Evolutionary conservation across 108 stramenopile species (phyloP), one percentile per base, ranked within the genome.

Genomic region (Cyclotella atomus): DNA sequence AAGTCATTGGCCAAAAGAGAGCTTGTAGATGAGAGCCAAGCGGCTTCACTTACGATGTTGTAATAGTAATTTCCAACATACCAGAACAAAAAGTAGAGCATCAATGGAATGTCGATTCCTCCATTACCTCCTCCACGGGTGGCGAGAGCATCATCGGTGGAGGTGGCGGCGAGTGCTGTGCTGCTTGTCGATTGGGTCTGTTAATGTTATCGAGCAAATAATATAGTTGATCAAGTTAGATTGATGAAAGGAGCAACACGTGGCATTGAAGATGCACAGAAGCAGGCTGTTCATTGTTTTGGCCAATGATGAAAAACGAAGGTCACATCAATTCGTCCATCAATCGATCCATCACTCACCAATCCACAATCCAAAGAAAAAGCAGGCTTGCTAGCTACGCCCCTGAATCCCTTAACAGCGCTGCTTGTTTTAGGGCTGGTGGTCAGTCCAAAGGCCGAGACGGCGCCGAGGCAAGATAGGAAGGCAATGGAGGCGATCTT

Each of bases 11-110:
- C 2, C 45, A 2, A 20, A 41, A 41, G 38, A 41, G 30, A 28
- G n/a, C n/a, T n/a, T n/a, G n/a, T n/a, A n/a, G n/a, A n/a, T n/a
- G n/a, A n/a, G n/a, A n/a, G n/a, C n/a, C n/a, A n/a, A n/a, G n/a
- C n/a, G n/a, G n/a, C n/a, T n/a, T n/a, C 29, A 84, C 85, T 82
- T 61, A 84, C 85, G 50, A 76, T 76, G 38, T 76, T 76, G 75
- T 76, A 76, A 60, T 89, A 94, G 84, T 95, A 95, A 81, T 97
- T 97, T 55, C 96, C 96, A 20, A 97, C 83, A 82, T 97, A 97
- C 96, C 96, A 97, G 23, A 95, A 88, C 53, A 76, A 69, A 70
- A 97, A 94, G 85, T 97, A 97, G 38, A 84, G 46, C 38, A 94
- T 65, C n/a, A 97, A 86, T 28, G 91, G 88, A 65, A 96, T 45